Base-by-base conservation (phyloP, 2,329 filamentous ascomycete species). In the Lasiodiplodia hormozganensis region DNA sequence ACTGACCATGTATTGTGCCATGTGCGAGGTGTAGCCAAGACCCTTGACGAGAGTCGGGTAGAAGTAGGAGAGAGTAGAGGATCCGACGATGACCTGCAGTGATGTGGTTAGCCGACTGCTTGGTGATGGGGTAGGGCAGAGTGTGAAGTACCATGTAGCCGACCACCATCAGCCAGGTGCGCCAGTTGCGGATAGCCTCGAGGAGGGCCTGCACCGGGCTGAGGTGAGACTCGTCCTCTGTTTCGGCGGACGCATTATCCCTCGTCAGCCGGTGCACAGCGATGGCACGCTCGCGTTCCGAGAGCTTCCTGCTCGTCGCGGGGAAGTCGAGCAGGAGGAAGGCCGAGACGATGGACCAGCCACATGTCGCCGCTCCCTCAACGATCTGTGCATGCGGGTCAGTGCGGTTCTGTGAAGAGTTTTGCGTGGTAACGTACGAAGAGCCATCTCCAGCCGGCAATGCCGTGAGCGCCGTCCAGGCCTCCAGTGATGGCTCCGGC, bases 11-110 rank as follows among this genome's bases (percentile, higher is more conserved):
- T 85, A 85, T 69, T 86, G 85, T 0, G 84, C 83, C 53, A 79
- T 79, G 21, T 79, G 76, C 2, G 64, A 58, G 38, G 76, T 81
- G 71, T 85, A 87, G 23, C 85, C 85, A 0, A 87, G 80, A 2
- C 82, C 83, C n/a, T 82, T 75, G 56, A 87, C 84, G 8, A 86
- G 78, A 0, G 84, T 85, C 0, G 84, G 85, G 71, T 86, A 86
- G 73, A 87, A 87, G 77, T 87, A 87, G 2, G 82, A 83, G 16
- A 86, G 78, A 0, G 85, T 86, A 1, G 81, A 83, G 1, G 83
- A 83, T 2, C 85, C 84, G 51, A 81, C 80, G 57, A 82, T 82
- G 54, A 78, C 75, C 77, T 78, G 21, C 16, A 1, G 23, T 6
- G 25, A 11, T 57, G 14, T n/a, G 40, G 25, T 34, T 3, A 43